Conservation (phyloP, 1,139 yeast genomes). For the Yamadazyma conglobata region DNA sequence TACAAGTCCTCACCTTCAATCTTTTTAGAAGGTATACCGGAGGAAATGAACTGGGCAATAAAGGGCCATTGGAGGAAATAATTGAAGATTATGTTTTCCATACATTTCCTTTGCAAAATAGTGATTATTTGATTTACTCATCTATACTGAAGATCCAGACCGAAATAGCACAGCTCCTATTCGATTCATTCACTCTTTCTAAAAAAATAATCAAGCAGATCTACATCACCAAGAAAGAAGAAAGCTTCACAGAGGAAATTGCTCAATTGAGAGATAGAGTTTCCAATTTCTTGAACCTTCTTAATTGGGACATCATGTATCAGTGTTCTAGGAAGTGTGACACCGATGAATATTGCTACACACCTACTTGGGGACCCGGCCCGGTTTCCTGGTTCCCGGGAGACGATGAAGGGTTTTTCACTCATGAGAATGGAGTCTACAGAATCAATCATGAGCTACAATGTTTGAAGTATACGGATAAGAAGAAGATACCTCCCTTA, state of each 20-base stretch:
- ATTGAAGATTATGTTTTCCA: constrained; percentile 45
- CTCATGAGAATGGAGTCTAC: constrained; percentile 7
- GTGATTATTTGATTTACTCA: constrained; percentile 46
- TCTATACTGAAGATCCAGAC: constrained; percentile 36
- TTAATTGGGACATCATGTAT: constrained; percentile 41
- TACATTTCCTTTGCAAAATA: constrained; percentile 23
- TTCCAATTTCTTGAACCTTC: constrained; percentile 3
- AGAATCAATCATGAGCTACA: constrained; percentile 8
- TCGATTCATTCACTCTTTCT: constrained; percentile 30
- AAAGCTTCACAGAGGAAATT: constrained; percentile 1
- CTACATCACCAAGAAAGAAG: constrained; percentile 12
- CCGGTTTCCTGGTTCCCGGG: constrained; percentile 33
- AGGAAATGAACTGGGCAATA: constrained; percentile 17
- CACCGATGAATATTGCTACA: constrained; percentile 45
- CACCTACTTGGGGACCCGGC: constrained; percentile 60
- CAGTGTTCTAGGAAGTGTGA: constrained; percentile 39
- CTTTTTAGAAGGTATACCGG: constrained; percentile 38
- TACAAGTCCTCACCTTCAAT: constrained; percentile 17
- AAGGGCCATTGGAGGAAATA: no score
- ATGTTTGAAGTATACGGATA: constrained; percentile 10
- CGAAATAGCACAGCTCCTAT: constrained; percentile 28
- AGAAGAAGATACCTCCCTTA: no score
- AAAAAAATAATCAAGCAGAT: constrained; percentile 18
- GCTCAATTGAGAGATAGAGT: constrained; percentile 3
- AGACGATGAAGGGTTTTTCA: constrained; percentile 4